A percentile compares a stretch with the other conserved stretches of the same genome.
Evolutionary conservation across 1,284 basidiomycete species (phyloP).

Genomic region (Malassezia obtusa): DNA sequence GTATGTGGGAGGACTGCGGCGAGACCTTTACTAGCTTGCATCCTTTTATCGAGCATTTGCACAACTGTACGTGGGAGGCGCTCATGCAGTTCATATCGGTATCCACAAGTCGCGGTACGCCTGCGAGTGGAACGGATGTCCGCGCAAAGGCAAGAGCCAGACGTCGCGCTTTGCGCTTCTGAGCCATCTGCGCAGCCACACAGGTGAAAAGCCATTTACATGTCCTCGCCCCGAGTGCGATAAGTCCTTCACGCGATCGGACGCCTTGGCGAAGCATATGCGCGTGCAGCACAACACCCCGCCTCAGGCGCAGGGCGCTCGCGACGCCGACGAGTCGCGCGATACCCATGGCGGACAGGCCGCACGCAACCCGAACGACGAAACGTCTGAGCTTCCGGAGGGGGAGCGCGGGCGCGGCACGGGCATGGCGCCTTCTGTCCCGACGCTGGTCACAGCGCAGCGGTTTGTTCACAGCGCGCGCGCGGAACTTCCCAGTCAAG

Average conservation of each 20-base stretch:
- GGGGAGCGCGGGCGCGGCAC: constrained; percentile 19
- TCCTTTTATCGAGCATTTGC: constrained; percentile 66
- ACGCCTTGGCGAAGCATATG: constrained; percentile 82
- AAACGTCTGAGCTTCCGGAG: constrained; percentile 31
- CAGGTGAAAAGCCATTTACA: constrained; percentile 82
- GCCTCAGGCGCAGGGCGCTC: constrained; percentile 17
- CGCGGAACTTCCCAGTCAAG: constrained; percentile 25
- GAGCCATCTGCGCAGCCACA: constrained; percentile 68
- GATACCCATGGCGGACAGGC: neutral
- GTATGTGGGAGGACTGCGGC: constrained; percentile 69
- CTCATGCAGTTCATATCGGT: constrained; percentile 58
- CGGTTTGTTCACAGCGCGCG: constrained; percentile 14
- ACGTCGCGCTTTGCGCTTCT: constrained; percentile 77
- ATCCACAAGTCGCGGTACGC: constrained; percentile 76
- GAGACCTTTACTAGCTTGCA: constrained; percentile 61
- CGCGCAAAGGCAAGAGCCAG: constrained; percentile 66
- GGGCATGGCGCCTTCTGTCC: neutral
- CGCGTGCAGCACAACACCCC: constrained; percentile 62
- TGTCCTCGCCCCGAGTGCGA: constrained; percentile 80
- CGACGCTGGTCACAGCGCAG: constrained; percentile 1
- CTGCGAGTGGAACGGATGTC: constrained; percentile 77
- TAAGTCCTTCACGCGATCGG: constrained; percentile 81
- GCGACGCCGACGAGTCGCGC: constrained; percentile 18
- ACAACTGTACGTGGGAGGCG: constrained; percentile 54
- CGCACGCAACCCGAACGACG: constrained; percentile 9